A percentile compares a stretch with the other conserved stretches of the same genome.
Conservation (phyloP, 495 filamentous ascomycete species). For the Halenospora varia region DNA sequence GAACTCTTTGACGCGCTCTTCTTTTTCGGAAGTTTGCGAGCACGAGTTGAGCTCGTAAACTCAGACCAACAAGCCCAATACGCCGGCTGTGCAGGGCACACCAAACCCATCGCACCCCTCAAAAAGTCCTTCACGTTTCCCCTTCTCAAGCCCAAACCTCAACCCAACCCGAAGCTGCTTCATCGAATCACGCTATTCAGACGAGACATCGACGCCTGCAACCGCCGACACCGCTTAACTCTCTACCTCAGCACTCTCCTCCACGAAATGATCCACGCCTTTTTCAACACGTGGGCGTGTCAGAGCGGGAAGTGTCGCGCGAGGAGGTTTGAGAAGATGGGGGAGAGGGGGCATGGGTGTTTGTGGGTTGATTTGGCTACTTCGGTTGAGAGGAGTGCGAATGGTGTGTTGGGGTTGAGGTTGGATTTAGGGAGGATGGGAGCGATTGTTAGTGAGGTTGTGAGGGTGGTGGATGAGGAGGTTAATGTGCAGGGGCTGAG, state of each 20-base stretch:
- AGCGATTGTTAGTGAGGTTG: not conserved
- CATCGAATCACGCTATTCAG: not conserved
- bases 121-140: not conserved
- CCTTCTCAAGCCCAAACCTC: no score
- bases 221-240: not conserved
- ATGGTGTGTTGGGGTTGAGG: not conserved
- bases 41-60: no score
- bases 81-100: not conserved
- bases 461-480: not conserved
- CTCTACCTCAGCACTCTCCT: not conserved
- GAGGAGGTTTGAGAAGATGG: not conserved
- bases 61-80: not conserved
- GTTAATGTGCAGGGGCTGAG: not conserved
- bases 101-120: not conserved
- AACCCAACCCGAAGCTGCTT: no score
- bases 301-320: not conserved
- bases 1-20: constrained; percentile 1
- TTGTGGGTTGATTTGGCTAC: not conserved
- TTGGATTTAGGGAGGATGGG: not conserved
- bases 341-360: not conserved
- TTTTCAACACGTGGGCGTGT: not conserved
- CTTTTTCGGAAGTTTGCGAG: not conserved
- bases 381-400: not conserved
- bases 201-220: not conserved
- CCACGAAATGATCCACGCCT: constrained; percentile 4